A percentile compares a stretch with the other conserved stretches of the same genome.
Evolutionary conservation across 768 basidiomycete genomes (phyloP).

Genomic region (Lactarius sp.): DNA sequence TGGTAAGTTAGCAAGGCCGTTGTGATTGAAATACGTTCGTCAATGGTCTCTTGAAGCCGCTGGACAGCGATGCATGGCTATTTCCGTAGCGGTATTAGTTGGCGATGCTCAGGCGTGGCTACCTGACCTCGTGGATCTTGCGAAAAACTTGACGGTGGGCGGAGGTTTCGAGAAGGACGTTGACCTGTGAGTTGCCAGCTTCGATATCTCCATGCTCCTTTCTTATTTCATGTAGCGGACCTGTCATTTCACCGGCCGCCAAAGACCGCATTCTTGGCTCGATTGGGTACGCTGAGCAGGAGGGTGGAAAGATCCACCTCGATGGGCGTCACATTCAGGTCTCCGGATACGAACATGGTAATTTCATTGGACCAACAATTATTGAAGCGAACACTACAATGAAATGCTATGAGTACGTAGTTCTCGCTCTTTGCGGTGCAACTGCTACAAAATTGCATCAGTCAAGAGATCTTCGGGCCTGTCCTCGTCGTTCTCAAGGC

Average conservation of each 20-base stretch:
- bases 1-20: constrained; percentile 38
- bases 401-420: constrained; percentile 76
- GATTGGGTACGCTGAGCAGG: constrained; percentile 65
- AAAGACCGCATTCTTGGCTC: constrained; percentile 71
- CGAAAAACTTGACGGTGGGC: constrained; percentile 71
- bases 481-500: constrained; percentile 74
- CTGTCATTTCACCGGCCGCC: constrained; percentile 77
- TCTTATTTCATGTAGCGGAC: constrained; percentile 45
- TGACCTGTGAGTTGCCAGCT: constrained; percentile 60
- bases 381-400: constrained; percentile 78
- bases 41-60: constrained; percentile 54
- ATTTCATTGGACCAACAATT: constrained; percentile 92
- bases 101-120: constrained; percentile 79
- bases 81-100: constrained; percentile 86
- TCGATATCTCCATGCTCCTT: not conserved
- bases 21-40: constrained; percentile 25
- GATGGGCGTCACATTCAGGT: constrained; percentile 76
- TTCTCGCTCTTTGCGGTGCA: not conserved
- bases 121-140: constrained; percentile 78
- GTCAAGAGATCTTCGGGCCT: constrained; percentile 95
- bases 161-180: constrained; percentile 87
- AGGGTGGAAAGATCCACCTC: constrained; percentile 83
- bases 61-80: constrained; percentile 95
- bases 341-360: constrained; percentile 75
- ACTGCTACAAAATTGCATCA: constrained; percentile 31